Evolutionary conservation across 2,329 filamentous ascomycete species (phyloP), one percentile per base, ranked within the genome.

Genomic region (Colletotrichum musae): DNA sequence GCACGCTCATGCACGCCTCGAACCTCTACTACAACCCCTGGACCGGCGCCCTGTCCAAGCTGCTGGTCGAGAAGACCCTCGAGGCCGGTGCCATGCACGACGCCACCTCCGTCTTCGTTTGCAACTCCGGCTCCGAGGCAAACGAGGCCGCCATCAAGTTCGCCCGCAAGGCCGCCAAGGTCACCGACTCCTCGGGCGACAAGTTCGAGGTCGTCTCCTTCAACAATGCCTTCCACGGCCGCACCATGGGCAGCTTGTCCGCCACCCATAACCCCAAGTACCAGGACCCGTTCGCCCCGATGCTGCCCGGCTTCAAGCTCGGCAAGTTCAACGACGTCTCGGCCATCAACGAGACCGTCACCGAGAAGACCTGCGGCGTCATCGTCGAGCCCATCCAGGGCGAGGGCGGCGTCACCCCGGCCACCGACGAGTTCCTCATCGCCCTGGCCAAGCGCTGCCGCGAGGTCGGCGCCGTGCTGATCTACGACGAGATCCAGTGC

Each of bases 101-200:
- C 76, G 94, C 92, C 18, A 85, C 88, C 21, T 89, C 93, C 65
- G 94, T 94, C 2, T 99, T 99, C 78, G 88, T 99, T 73, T 97
- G 94, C 85, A 99, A 99, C 84, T 98, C 95, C 4, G 96, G 96
- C 69, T 94, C 93, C 70, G 96, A 99, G 83, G 96, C 96, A 78
- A 99, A 99, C 80, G 96, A 99, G 83, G 96, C 95, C 1, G 96
- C 95, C 43, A 93, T 99, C 80, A 99, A 99, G 81, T 98, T 99
- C 76, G 93, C 95, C 21, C 90, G 96, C 75, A 99, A 99, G 82
- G 91, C 92, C 24, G 95, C 94, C 75, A 95, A 95, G 80, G 84
- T 89, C 10, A 75, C 91, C 32, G 92, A 94, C 72, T 89, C 92
- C 1, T 89, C 89, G 0, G 92, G 93, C 56, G 82, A 80, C 21